A percentile compares a stretch with the other conserved stretches of the same genome.
These are phyloP conservation scores for Fraxinus baroniana DNA, from an alignment of 305 asterid genomes.

Conservation along the genomic window DNA sequence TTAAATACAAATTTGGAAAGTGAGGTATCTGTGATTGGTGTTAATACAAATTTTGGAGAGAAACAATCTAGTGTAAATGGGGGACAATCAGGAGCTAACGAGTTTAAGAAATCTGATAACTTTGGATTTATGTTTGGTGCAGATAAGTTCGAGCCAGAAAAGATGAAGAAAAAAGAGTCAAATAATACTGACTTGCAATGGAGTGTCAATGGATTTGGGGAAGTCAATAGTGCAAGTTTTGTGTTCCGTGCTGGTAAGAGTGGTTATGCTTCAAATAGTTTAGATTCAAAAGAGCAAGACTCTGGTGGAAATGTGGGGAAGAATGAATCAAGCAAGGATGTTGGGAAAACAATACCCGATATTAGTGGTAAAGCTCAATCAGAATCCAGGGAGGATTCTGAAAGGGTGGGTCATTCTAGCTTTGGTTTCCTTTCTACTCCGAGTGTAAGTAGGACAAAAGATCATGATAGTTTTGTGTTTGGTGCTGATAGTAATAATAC, in stretches of 20 bases:
- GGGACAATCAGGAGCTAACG: neutral
- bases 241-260: constrained; percentile 14
- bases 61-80: constrained; percentile 7
- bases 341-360: constrained; percentile 32
- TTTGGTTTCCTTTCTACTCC: constrained; percentile 23
- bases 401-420: constrained; percentile 27
- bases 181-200: neutral
- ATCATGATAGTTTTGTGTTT: constrained; percentile 26
- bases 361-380: constrained; percentile 29
- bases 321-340: constrained; percentile 24
- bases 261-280: neutral
- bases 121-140: constrained; percentile 7
- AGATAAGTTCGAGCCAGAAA: neutral
- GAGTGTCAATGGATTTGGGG: neutral
- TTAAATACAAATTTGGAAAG: neutral
- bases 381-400: constrained; percentile 34
- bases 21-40: neutral
- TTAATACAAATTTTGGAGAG: neutral
- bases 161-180: constrained; percentile 1
- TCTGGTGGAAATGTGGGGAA: neutral
- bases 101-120: constrained; percentile 14
- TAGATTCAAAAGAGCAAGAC: neutral
- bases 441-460: constrained; percentile 21
- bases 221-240: constrained; percentile 11
- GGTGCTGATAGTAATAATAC: constrained; percentile 19